These are phyloP conservation scores for Lactarius akahatsu DNA, from an alignment of 768 basidiomycete genomes.

Conservation along the genomic window DNA sequence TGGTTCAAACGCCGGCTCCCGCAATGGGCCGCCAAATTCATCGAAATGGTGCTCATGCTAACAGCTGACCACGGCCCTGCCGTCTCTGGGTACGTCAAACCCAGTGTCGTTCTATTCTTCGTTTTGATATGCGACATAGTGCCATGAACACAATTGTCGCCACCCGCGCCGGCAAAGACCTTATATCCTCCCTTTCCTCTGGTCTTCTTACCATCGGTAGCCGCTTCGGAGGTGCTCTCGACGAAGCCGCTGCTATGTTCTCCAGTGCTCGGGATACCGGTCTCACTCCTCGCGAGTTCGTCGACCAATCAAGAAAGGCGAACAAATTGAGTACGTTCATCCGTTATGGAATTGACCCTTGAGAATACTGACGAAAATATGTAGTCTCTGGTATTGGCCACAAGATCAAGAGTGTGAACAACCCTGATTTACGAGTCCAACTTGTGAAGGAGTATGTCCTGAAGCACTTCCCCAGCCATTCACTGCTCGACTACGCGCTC, in stretches of 20 bases:
- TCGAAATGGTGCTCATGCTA: constrained; percentile 99
- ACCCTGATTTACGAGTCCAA: constrained; percentile 90
- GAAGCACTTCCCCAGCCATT: constrained; percentile 96
- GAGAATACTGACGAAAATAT: constrained; percentile 15
- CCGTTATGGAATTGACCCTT: not conserved
- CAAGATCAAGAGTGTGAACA: constrained; percentile 99
- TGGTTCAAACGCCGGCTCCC: constrained; percentile 98
- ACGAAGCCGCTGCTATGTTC: constrained; percentile 97
- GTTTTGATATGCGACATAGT: constrained; percentile 34
- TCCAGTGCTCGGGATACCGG: constrained; percentile 87
- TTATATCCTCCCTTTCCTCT: constrained; percentile 93
- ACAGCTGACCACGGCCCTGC: constrained; percentile 98
- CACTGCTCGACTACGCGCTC: constrained; percentile 89
- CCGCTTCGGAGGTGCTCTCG: constrained; percentile 97
- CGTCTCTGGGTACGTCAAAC: constrained; percentile 63
- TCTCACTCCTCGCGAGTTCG: constrained; percentile 96
- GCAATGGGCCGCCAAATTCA: constrained; percentile 94
- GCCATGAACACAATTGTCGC: constrained; percentile 99
- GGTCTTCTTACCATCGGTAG: constrained; percentile 97
- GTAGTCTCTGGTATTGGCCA: constrained; percentile 96
- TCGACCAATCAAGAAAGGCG: constrained; percentile 87
- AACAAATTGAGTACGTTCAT: constrained; percentile 85
- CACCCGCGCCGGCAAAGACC: constrained; percentile 97
- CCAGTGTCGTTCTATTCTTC: not conserved
- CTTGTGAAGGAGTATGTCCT: constrained; percentile 93